Percentiles rank a stretch among this genome's conserved stretches.
Conservation (phyloP, 1,139 yeast species). For the Arxiozyma heterogenica region DNA sequence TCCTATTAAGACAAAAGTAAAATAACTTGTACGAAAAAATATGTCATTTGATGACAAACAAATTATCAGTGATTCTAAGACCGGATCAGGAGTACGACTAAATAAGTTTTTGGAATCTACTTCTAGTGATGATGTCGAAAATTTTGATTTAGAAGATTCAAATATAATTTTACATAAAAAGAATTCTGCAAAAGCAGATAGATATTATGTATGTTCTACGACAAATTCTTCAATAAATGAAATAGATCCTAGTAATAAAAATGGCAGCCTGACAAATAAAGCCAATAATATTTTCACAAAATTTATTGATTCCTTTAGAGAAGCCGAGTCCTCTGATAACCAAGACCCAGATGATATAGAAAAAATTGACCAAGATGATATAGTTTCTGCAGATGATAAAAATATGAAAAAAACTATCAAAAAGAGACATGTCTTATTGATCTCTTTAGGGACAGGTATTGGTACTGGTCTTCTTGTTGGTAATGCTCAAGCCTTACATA, state of each 20-base stretch:
- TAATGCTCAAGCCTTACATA: conserved; percentile 52
- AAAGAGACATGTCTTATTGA: conserved; percentile 67
- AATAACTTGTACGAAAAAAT: too few species aligned
- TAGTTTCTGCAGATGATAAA: conserved; percentile 15
- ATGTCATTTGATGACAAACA: not conserved
- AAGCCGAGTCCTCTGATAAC: not conserved
- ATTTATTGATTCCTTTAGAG: not conserved
- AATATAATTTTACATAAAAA: not conserved
- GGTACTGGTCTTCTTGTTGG: conserved; percentile 68
- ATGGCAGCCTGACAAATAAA: not conserved
- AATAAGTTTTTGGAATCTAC: not conserved
- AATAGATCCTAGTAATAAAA: not conserved
- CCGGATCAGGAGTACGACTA: not conserved
- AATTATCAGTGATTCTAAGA: not conserved
- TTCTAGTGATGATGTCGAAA: conserved; percentile 1
- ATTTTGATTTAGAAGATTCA: not conserved
- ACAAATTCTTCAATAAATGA: not conserved
- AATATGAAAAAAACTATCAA: conserved; percentile 49
- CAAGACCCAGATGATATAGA: not conserved
- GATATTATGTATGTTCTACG: not conserved
- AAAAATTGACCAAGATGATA: conserved; percentile 21
- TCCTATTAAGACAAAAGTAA: not conserved
- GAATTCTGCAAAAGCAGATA: not conserved
- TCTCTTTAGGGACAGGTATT: conserved; percentile 48
- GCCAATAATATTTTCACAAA: not conserved